Evolutionary conservation across 2,329 filamentous ascomycete genomes (phyloP).

Genomic region (Cadophora gregata): DNA sequence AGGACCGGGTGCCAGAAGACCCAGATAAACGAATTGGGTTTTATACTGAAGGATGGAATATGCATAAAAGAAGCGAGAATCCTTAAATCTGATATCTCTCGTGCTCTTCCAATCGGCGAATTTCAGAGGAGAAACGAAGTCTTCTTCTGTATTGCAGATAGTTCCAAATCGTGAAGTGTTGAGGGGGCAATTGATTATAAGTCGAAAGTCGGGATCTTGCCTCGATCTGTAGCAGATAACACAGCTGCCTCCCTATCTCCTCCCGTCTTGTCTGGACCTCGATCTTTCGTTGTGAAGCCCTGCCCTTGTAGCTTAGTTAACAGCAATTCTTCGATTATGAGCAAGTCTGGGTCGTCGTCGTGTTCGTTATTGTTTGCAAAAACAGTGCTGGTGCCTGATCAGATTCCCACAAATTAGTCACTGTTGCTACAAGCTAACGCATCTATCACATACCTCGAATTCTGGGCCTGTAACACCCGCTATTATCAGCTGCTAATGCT

Average conservation of each 20-base stretch:
- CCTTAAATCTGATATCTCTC: too few species aligned
- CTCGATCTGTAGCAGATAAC: too few species aligned
- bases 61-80: too few species aligned
- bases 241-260: conserved; percentile 24
- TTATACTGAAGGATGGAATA: too few species aligned
- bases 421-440: conserved; percentile 26
- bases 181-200: too few species aligned
- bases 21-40: too few species aligned
- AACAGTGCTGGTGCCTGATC: conserved; percentile 19
- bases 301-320: conserved; percentile 27
- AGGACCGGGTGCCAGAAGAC: too few species aligned
- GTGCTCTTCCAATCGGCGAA: too few species aligned
- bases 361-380: conserved; percentile 24
- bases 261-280: conserved; percentile 18
- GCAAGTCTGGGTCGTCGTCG: conserved; percentile 25
- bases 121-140: too few species aligned
- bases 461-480: conserved; percentile 16
- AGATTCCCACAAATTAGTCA: conserved; percentile 27
- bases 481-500: conserved; percentile 5
- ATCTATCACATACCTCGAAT: conserved; percentile 32
- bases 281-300: conserved; percentile 26
- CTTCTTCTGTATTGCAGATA: too few species aligned
- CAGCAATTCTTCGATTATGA: conserved; percentile 31
- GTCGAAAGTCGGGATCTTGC: too few species aligned
- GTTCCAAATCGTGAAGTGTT: too few species aligned